Base-by-base conservation (phyloP, 345 rosid genomes). In the Barbarea vulgaris region DNA sequence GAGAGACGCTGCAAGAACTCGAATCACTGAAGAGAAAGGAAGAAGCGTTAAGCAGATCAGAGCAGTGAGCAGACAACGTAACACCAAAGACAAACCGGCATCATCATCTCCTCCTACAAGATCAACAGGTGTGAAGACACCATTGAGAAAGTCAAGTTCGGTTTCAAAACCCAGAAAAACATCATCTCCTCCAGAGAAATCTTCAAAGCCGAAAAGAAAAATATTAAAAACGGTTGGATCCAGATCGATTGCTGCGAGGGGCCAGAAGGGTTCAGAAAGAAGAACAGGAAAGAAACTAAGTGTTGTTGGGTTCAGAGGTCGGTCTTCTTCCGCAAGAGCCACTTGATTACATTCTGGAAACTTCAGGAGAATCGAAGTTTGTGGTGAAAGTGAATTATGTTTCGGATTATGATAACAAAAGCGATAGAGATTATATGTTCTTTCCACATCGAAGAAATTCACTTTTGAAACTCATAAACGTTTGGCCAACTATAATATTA, bases 281-380 rank as follows among this genome's bases (percentile, higher is more conserved):
- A 67, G 58, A 39, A 64, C 77, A 17, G 78, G 64, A 36, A 76
- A 75, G 21, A 93, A 93, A 82, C 79, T 91, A 47, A 84, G 80
- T 30, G 92, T 93, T 82, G 96, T 90, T 69, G 89, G 93, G 8
- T 87, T 93, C 61, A 84, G 96, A 53, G 97, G 96, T 6, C 81
- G 86, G 30, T 83, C 94, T 46, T 80, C 88, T 18, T 69, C 81
- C 1, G 62, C 77, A 41, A 85, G 90, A 66, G 56, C 67, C 55
- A 63, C 85, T 72, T 85, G 57, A 81, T 76, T 67, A 33, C 72
- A 9, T 34, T 8, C 8, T 71, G 9, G 4, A 12, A 22, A 37
- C 21, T 60, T 68, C 22, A 14, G 34, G 42, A 19, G 25, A 25
- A 14, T 34, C 12, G 6, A 55, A 37, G 60, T 74, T 21, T 22